These are phyloP conservation scores for Henckelia pumila DNA, from an alignment of 257 asterid species.

Conservation along the genomic window DNA sequence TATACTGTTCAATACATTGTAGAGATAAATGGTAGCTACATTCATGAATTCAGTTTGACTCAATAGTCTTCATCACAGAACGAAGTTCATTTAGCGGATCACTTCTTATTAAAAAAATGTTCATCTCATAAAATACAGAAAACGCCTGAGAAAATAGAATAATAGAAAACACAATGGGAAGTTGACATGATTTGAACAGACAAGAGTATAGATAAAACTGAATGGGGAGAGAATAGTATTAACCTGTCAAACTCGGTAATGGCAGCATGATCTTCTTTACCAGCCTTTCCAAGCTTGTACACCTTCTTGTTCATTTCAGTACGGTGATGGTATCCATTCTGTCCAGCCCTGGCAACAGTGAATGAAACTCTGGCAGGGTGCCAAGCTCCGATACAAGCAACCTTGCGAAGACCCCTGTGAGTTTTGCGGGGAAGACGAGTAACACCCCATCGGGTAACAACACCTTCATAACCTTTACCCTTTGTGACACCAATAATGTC, in stretches of 20 bases:
- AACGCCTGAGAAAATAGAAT: too few species aligned
- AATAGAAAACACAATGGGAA: too few species aligned
- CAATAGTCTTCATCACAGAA: too few species aligned
- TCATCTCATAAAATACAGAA: background rate
- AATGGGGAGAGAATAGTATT: background rate
- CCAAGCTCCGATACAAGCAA: constrained; percentile 97
- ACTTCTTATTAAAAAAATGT: too few species aligned
- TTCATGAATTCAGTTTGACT: background rate
- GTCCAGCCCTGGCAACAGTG: constrained; percentile 97
- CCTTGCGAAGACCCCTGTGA: constrained; percentile 91
- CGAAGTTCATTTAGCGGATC: background rate
- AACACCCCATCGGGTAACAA: constrained; percentile 94
- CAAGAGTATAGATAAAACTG: too few species aligned
- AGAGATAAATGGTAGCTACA: background rate
- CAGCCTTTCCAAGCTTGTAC: constrained; percentile 82
- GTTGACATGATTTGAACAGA: too few species aligned
- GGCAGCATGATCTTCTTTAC: constrained; percentile 69
- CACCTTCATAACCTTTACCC: constrained; percentile 94
- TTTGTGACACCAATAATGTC: constrained; percentile 31
- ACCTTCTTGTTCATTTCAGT: constrained; percentile 94
- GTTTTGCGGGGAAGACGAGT: constrained; percentile 94
- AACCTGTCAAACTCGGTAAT: constrained; percentile 84
- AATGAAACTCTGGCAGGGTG: constrained; percentile 91
- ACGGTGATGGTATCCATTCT: constrained; percentile 92
- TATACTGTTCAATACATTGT: background rate